These are phyloP conservation scores for Aphanomyces stellatus DNA, from an alignment of 352 stramenopile genomes.

Conservation along the genomic window DNA sequence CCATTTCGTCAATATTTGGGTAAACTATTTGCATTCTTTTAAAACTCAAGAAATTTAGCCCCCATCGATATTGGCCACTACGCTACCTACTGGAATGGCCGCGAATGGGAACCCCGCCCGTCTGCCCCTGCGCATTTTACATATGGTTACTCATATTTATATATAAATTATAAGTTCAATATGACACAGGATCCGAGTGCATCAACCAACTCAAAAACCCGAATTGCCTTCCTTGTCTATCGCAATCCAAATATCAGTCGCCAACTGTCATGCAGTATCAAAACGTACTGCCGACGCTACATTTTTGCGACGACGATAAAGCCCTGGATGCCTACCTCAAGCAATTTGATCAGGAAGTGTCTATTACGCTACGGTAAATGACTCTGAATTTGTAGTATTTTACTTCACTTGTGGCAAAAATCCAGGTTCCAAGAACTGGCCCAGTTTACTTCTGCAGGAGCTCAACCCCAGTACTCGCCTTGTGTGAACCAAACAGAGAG, in stretches of 20 bases:
- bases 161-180: not conserved
- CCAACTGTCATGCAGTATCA: constrained; percentile 38
- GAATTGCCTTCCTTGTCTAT: constrained; percentile 54
- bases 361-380: constrained; percentile 62
- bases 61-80: constrained; percentile 20
- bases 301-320: constrained; percentile 52
- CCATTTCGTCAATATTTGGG: constrained; percentile 17
- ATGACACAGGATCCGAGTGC: constrained; percentile 29
- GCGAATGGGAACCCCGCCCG: constrained; percentile 61
- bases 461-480: constrained; percentile 67
- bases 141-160: constrained; percentile 30
- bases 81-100: constrained; percentile 75
- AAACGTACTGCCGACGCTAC: constrained; percentile 21
- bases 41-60: not conserved
- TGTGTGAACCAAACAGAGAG: constrained; percentile 79
- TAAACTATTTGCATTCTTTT: not conserved
- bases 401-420: not conserved
- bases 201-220: constrained; percentile 23
- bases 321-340: constrained; percentile 75
- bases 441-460: constrained; percentile 39
- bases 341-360: constrained; percentile 69
- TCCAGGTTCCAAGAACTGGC: constrained; percentile 44
- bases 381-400: not conserved
- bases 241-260: constrained; percentile 45
- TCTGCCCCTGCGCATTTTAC: constrained; percentile 57